These are phyloP conservation scores for Podospora sp. DNA, from an alignment of 495 filamentous ascomycete species.

Conservation along the genomic window DNA sequence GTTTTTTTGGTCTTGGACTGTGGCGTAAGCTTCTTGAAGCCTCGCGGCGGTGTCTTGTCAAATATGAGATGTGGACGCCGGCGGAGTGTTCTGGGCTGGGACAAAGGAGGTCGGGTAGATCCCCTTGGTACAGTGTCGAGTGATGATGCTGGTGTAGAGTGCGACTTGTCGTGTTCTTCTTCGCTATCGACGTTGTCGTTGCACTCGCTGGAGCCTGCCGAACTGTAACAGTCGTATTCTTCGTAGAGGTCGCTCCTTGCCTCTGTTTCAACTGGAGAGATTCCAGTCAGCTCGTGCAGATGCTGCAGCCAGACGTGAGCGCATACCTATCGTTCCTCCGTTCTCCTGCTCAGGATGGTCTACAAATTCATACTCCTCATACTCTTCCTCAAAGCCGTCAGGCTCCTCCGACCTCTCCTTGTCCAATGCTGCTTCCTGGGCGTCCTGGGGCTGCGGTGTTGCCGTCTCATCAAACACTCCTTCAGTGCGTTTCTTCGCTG, in stretches of 20 bases:
- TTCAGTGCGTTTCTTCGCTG: neutral
- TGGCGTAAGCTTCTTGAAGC: constrained; percentile 26
- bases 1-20: neutral
- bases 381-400: neutral
- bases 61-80: constrained; percentile 29
- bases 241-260: neutral
- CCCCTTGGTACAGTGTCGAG: neutral
- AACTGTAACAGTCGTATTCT: neutral
- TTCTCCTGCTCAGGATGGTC: neutral
- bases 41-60: constrained; percentile 19
- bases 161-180: neutral
- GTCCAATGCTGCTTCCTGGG: neutral
- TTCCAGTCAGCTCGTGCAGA: neutral
- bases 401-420: neutral
- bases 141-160: neutral
- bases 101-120: neutral
- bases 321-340: neutral
- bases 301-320: neutral
- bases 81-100: neutral
- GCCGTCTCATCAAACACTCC: neutral
- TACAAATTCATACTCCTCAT: neutral
- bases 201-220: neutral
- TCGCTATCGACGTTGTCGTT: neutral
- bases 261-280: neutral
- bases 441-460: neutral